Percentiles rank a stretch among this genome's conserved stretches.
phyloP scores from a whole-genome alignment of 1,139 yeast genomes.

The Blastobotrys malaysiensis region DNA sequence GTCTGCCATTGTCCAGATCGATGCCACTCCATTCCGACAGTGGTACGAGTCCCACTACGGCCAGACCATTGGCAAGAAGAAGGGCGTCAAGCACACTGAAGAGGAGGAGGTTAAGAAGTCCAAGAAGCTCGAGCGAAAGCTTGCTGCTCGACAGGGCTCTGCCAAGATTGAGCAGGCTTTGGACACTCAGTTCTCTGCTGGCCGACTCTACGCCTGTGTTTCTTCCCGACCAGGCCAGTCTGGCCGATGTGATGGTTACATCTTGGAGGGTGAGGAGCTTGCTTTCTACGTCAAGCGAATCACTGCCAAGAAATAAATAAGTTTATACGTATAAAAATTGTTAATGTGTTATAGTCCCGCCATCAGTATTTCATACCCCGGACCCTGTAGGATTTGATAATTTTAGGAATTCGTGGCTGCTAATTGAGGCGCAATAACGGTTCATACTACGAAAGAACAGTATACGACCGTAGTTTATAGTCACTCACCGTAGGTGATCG shows the following conservation, averaged over 20 bases:
- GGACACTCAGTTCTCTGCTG: slow-evolving; percentile 94
- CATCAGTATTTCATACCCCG: too few species aligned
- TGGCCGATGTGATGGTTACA: slow-evolving; percentile 99
- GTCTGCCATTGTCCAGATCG: slow-evolving; percentile 98
- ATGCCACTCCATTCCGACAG: slow-evolving; percentile 99
- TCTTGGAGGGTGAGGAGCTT: slow-evolving; percentile 99
- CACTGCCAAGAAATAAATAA: slow-evolving; percentile 91
- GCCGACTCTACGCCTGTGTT: slow-evolving; percentile 97
- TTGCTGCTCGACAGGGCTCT: slow-evolving; percentile 81
- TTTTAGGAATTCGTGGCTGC: too few species aligned
- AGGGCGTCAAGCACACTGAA: slow-evolving; percentile 34
- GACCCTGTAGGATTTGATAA: too few species aligned
- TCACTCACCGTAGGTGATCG: too few species aligned
- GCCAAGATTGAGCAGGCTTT: slow-evolving; percentile 88
- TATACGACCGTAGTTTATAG: too few species aligned
- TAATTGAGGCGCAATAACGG: too few species aligned
- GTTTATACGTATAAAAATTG: neutral
- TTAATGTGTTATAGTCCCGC: neutral
- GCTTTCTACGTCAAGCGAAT: slow-evolving; percentile 99
- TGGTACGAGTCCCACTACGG: slow-evolving; percentile 99
- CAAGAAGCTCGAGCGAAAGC: slow-evolving; percentile 81
- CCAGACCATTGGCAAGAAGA: slow-evolving; percentile 82
- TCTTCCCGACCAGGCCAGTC: slow-evolving; percentile 99
- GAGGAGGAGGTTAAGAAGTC: slow-evolving; percentile 47
- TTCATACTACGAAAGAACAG: too few species aligned